Base-by-base conservation (phyloP, 2,329 filamentous ascomycete species). In the Botrytis tulipae region DNA sequence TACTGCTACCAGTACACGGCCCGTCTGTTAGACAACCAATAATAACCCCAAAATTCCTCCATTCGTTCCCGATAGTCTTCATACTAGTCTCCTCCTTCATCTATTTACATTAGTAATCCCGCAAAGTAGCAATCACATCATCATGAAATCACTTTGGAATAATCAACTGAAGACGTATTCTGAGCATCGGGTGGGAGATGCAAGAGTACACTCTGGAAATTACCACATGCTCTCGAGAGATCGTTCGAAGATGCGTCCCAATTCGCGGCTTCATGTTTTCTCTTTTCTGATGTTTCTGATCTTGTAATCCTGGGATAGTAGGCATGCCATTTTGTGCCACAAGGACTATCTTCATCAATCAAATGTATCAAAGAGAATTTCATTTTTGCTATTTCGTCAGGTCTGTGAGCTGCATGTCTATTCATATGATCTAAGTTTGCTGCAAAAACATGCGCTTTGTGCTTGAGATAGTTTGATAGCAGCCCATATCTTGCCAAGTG, bases 61-160 rank as follows among this genome's bases (percentile, higher is more conserved):
- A 1, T 54, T 3, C 5, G 2, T 54, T 1, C 4, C 12, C 5
- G 7, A 29, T 6, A 29, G 14, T 54, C 25, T 14, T 54, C 25
- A 18, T 12, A 54, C 48, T 29, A 54, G 1, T 4, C 4, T 2
- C 14, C 25, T 18, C n/a, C 5, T 14, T 8, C n/a, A n/a, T 29
- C n/a, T 18, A 0, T 54, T 29, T 1, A 14, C 48, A 1, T n/a
- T 16, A 6, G 14, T 29, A 8, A 16, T 3, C 6, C 2, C 3
- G 25, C 25, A 16, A 29, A 54, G 2, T 29, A 29, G 2, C 6
- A n/a, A 54, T 54, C 6, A 5, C 14, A 54, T 54, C 14, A 2
- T 29, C 16, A 54, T 16, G 16, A 29, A 16, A 16, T 29, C 16
- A 4, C 7, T n/a, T 16, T 3, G 3, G 5, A n/a, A 54, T 1